Evolutionary conservation across 345 rosid genomes (phyloP).

Genomic region (Adansonia digitata): DNA sequence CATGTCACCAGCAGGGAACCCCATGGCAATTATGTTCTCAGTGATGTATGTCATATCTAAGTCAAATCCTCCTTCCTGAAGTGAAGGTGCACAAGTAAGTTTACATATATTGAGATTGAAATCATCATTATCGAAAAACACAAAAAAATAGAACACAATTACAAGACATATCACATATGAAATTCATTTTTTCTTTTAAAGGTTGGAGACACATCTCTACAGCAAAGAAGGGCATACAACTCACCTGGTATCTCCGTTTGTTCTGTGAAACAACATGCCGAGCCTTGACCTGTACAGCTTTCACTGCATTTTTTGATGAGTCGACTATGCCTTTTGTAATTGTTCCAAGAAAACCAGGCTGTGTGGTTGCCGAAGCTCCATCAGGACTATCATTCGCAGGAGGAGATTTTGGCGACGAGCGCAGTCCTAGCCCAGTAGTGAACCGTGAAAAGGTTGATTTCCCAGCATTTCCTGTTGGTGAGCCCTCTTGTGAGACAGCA

Average conservation of each 20-base stretch:
- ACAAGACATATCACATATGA: neutral
- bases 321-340: slow-evolving; percentile 75
- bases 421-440: slow-evolving; percentile 67
- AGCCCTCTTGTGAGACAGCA: slow-evolving; percentile 36
- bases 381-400: slow-evolving; percentile 40
- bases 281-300: slow-evolving; percentile 89
- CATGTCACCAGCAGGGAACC: slow-evolving; percentile 96
- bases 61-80: slow-evolving; percentile 88
- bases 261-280: slow-evolving; percentile 86
- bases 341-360: slow-evolving; percentile 63
- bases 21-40: slow-evolving; percentile 88
- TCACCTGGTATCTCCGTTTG: slow-evolving; percentile 82
- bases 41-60: slow-evolving; percentile 81
- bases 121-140: neutral
- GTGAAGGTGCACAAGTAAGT: neutral
- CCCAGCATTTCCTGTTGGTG: slow-evolving; percentile 44
- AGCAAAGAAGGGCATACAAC: neutral
- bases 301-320: slow-evolving; percentile 82
- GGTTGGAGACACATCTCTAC: neutral
- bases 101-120: neutral
- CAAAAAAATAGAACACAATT: too few species aligned
- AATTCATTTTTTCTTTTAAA: neutral
- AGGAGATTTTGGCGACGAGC: slow-evolving; percentile 66
- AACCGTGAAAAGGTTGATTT: slow-evolving; percentile 72
- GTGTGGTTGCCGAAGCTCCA: slow-evolving; percentile 42